These are phyloP conservation scores for Pseudohalonectria lignicola DNA, from an alignment of 2,329 filamentous ascomycete genomes.

Conservation along the genomic window DNA sequence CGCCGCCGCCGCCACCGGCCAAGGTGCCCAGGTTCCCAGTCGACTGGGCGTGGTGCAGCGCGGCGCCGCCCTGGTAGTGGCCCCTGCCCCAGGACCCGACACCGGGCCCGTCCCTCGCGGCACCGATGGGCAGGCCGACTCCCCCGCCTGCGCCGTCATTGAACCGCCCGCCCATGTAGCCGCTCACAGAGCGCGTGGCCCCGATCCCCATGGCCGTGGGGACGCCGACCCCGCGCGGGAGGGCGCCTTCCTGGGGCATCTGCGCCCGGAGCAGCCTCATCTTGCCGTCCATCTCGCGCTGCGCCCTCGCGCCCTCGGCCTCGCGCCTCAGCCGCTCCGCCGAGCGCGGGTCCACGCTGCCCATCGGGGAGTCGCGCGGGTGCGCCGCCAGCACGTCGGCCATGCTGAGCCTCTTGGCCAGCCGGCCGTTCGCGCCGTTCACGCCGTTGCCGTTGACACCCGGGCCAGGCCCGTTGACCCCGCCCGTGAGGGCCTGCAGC, in stretches of 20 bases:
- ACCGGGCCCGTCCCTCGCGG: conserved; percentile 4
- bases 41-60: background rate
- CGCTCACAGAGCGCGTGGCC: conserved; percentile 14
- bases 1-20: conserved; percentile 2
- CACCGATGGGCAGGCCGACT: background rate
- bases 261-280: conserved; percentile 36
- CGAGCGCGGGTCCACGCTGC: conserved; percentile 23
- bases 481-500: conserved; percentile 2
- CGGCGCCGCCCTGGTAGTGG: background rate
- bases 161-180: conserved; percentile 40
- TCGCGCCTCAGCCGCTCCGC: conserved; percentile 28
- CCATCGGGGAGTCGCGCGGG: conserved; percentile 21
- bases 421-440: conserved; percentile 15
- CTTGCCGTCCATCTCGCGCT: conserved; percentile 32
- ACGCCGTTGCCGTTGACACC: conserved; percentile 11
- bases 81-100: conserved; percentile 4
- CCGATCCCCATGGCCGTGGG: conserved; percentile 8
- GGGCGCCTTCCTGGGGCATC: conserved; percentile 25
- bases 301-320: conserved; percentile 27
- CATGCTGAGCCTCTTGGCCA: conserved; percentile 38
- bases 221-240: conserved; percentile 15
- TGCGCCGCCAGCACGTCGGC: conserved; percentile 44
- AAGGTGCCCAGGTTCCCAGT: background rate
- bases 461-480: conserved; percentile 4
- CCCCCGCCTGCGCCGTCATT: conserved; percentile 39